phyloP scores from a whole-genome alignment of 1,139 yeast species.

The Geotrichum citri-aurantii region DNA sequence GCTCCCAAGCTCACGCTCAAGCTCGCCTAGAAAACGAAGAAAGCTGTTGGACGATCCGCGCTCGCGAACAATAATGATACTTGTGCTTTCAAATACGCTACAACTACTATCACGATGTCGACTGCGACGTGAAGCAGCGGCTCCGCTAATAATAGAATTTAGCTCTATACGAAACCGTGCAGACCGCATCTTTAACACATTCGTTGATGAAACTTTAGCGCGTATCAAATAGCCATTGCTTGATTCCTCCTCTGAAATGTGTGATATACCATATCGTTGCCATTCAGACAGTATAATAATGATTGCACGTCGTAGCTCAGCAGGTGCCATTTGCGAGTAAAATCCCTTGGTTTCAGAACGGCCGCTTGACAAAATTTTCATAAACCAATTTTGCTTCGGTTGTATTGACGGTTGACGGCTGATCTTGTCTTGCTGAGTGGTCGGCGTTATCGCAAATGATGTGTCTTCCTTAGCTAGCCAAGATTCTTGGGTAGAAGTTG shows the following conservation, averaged over 20 bases:
- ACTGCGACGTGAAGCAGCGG: background rate
- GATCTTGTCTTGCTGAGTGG: background rate
- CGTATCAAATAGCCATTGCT: conserved; percentile 27
- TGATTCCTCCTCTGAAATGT: conserved; percentile 25
- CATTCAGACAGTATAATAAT: conserved; percentile 34
- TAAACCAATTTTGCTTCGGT: conserved; percentile 37
- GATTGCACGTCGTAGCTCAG: conserved; percentile 30
- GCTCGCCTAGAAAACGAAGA: conserved; percentile 32
- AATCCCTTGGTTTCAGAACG: conserved; percentile 24
- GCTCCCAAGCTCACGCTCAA: conserved; percentile 28
- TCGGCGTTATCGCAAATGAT: background rate
- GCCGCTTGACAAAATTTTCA: conserved; percentile 31
- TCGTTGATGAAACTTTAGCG: conserved; percentile 35
- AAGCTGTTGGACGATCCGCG: conserved; percentile 33
- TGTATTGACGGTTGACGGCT: conserved; percentile 2
- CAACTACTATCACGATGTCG: background rate
- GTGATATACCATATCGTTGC: conserved; percentile 35
- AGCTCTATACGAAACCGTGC: conserved; percentile 31
- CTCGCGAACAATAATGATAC: conserved; percentile 30
- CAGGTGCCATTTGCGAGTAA: conserved; percentile 27
- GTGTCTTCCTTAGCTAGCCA: background rate
- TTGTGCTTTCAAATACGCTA: conserved; percentile 22
- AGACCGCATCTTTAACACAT: conserved; percentile 33
- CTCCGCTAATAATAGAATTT: background rate
- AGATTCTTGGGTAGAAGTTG: background rate